Percentiles rank a stretch among this genome's conserved stretches.
Evolutionary conservation across 495 filamentous ascomycete genomes (phyloP).

Genomic region (Chaetomium cochliodes): DNA sequence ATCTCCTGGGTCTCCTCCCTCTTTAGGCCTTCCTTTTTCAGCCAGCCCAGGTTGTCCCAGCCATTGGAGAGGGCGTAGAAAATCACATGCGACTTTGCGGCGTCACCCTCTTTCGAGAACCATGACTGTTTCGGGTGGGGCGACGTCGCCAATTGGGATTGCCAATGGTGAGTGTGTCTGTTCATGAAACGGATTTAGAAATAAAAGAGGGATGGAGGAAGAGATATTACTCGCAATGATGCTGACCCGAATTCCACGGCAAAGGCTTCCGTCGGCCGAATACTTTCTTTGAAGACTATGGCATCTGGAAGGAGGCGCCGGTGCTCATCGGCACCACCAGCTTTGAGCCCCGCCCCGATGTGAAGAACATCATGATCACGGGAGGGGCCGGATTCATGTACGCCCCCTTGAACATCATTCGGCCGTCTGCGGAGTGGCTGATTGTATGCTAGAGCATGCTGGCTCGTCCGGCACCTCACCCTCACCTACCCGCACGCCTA

Average conservation of each 20-base stretch:
- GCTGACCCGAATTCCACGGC: background rate
- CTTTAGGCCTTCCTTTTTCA: background rate
- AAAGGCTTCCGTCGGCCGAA: constrained; percentile 23
- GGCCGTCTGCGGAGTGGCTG: constrained; percentile 17
- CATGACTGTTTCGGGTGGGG: constrained; percentile 15
- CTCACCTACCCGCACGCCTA: constrained; percentile 65
- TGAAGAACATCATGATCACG: constrained; percentile 71
- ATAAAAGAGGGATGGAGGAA: background rate
- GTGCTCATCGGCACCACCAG: constrained; percentile 61
- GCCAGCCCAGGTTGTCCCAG: background rate
- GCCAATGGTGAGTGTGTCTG: constrained; percentile 12
- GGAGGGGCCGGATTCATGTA: constrained; percentile 74
- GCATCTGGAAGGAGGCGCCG: constrained; percentile 65
- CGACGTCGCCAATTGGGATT: constrained; percentile 1
- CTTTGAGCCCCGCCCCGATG: constrained; percentile 59
- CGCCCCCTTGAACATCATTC: constrained; percentile 24
- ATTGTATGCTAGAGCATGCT: constrained; percentile 52
- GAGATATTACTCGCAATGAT: background rate
- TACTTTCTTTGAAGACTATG: constrained; percentile 52
- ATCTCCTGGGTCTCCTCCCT: background rate
- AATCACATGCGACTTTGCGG: background rate
- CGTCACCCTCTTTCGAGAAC: background rate
- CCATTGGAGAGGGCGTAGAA: background rate
- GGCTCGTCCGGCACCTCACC: constrained; percentile 69
- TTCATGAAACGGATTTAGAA: background rate